phyloP scores from a whole-genome alignment of 1,284 basidiomycete genomes.

The Pisolithus thermaeus region DNA sequence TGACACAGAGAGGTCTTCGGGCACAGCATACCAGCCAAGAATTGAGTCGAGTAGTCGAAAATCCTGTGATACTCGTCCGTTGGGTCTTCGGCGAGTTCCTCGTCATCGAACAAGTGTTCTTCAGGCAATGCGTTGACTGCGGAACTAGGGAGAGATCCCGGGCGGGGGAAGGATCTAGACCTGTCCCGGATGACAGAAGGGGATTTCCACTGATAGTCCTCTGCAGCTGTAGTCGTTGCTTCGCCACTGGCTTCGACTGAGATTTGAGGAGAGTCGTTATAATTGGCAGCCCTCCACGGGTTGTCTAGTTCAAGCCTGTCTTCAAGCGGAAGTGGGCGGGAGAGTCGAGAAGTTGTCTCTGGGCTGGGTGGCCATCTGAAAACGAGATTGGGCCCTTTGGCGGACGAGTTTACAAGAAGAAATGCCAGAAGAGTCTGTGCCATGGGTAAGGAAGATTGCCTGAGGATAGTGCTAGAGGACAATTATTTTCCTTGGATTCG shows the following conservation, averaged over 20 bases:
- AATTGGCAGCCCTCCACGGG: conserved; percentile 61
- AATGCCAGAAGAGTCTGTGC: conserved; percentile 69
- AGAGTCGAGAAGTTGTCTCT: conserved; percentile 49
- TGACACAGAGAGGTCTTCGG: conserved; percentile 82
- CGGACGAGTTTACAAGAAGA: conserved; percentile 69
- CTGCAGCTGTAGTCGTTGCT: conserved; percentile 23
- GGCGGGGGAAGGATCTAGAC: conserved; percentile 38
- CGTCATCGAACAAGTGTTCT: conserved; percentile 29
- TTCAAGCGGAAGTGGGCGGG: conserved; percentile 51
- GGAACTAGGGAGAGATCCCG: conserved; percentile 34
- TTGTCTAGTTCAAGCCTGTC: conserved; percentile 56
- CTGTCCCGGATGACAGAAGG: conserved; percentile 38
- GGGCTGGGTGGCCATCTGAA: conserved; percentile 73
- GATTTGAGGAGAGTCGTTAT: conserved; percentile 16
- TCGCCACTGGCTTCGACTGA: conserved; percentile 21
- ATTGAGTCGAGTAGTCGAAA: conserved; percentile 77
- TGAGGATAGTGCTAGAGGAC: not conserved
- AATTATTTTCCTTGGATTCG: too few relatives aligned
- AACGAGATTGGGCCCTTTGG: conserved; percentile 65
- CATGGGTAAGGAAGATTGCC: conserved; percentile 32
- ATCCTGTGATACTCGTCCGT: conserved; percentile 55
- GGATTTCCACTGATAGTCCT: conserved; percentile 55
- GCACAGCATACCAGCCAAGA: conserved; percentile 78
- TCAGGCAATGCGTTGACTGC: conserved; percentile 41
- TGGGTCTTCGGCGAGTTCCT: conserved; percentile 32